These are phyloP conservation scores for Penicillium samsonianum DNA, from an alignment of 495 filamentous ascomycete species.

Conservation along the genomic window DNA sequence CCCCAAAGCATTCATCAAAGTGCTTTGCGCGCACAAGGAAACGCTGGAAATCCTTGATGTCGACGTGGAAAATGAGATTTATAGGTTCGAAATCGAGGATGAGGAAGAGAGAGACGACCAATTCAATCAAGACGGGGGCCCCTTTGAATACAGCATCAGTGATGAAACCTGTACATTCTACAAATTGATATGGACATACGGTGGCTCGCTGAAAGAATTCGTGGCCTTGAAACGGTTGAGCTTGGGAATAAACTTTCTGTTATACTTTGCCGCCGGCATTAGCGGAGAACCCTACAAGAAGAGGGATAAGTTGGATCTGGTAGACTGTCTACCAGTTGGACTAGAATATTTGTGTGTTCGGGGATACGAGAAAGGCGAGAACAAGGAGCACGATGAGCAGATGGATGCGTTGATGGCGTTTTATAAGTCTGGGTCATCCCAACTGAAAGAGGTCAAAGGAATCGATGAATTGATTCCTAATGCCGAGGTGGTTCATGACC, in stretches of 20 bases:
- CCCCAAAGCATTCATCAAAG: constrained; percentile 26
- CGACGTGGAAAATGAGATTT: constrained; percentile 19
- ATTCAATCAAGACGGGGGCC: neutral
- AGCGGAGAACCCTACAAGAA: neutral
- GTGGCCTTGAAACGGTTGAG: constrained; percentile 23
- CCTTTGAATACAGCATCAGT: neutral
- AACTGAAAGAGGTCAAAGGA: constrained; percentile 26
- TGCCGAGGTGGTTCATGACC: too few species aligned
- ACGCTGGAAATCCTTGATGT: constrained; percentile 32
- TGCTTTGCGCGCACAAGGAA: constrained; percentile 23
- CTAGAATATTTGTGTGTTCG: constrained; percentile 32
- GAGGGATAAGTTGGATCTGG: neutral
- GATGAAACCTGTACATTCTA: neutral
- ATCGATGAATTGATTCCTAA: constrained; percentile 9
- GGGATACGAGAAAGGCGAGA: constrained; percentile 25
- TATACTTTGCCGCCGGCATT: constrained; percentile 27
- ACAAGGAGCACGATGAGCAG: constrained; percentile 19
- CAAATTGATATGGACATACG: neutral
- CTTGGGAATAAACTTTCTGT: constrained; percentile 25
- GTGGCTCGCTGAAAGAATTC: constrained; percentile 24
- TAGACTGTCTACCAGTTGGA: constrained; percentile 22
- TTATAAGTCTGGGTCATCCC: too few species aligned
- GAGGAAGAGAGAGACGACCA: neutral
- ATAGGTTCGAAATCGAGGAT: neutral
- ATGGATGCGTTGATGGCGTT: too few species aligned